Base-by-base conservation (phyloP, 768 basidiomycete species). In the Serpula lacrymans region DNA sequence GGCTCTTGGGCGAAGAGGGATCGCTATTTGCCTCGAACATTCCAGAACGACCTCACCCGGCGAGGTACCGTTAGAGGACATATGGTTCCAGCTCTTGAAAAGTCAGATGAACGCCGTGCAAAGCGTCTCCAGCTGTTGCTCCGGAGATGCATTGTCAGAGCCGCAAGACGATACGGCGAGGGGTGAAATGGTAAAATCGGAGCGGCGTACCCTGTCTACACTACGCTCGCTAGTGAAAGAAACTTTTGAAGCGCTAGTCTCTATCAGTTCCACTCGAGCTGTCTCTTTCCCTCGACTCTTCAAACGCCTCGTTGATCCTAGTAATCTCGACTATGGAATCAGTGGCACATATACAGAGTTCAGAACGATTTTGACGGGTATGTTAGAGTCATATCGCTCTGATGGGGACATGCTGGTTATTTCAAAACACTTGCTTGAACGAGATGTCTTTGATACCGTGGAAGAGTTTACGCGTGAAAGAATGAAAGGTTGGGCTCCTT, bases 271-370 rank as follows among this genome's bases (percentile, higher is more conserved):
- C 0, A 80, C 85, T 0, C 77, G 77, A 12, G 75, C 80, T 0
- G 75, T 96, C 4, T 95, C 93, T 0, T 95, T 99, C 58, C 94
- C 96, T 17, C 78, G 80, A 14, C 69, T 99, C 7, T 95, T 99
- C 76, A 92, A 88, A 51, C 81, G 92, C 5, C 75, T 98, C 4
- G 89, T 97, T 28, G 83, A 91, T 49, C 77, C 84, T 2, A 72
- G 80, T 4, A 69, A 80, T 2, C 60, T 68, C 21, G 60, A 70
- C 11, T 57, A 66, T 16, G 66, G 77, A 3, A 67, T 79, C 1
- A 68, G 73, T 17, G 74, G 79, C 24, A 78, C 81, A 10, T 98
- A 97, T 62, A 81, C 84, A 16, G 94, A 98, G 62, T 95, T 98
- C 63, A 77, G 91, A 32, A 77, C 80, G 9, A 93, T 99, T 45